Evolutionary conservation across 176 grass and related monocot species (phyloP), one percentile per base, ranked within the genome.

Genomic region (Paspalum notatum): DNA sequence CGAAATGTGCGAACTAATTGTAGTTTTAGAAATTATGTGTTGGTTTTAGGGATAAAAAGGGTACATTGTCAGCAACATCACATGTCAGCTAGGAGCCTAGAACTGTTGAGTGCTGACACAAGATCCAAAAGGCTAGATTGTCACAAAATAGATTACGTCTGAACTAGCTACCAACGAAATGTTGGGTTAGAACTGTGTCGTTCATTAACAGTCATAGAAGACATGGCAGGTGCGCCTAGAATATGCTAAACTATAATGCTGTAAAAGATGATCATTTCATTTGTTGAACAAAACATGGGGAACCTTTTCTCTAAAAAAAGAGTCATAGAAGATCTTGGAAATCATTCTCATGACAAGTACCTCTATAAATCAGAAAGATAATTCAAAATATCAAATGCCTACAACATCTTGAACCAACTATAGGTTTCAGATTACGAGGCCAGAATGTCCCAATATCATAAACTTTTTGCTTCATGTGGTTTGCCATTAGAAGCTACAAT

Each of bases 301-400:
- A 32, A 32, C 32, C 32, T 32, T 32, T 32, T 32, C 32, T 32
- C 32, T 32, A 32, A 32, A 32, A 32, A 32, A 32, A 32, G 32
- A 32, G 32, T 32, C 32, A 32, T 32, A 32, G 32, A 32, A 32
- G 32, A 32, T 32, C 32, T 32, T 32, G 32, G 3, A 32, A 32
- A 32, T 3, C 32, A 3, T 32, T 32, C 32, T 32, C 32, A 32
- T 3, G 32, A 3, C 32, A 32, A 32, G 32, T 66, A 83, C 44
- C 56, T 45, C 40, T 41, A 51, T 12, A 44, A 8, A 61, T 18
- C 16, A 55, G 67, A 12, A 64, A 55, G 2, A 52, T 38, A 13
- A 24, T 14, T 27, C 24, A 8, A 68, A 26, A 79, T 12, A 47
- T 44, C 25, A 42, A 79, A 72, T 72, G 71, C 63, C 59, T 80